Evolutionary conservation across 306 rosid genomes (phyloP), one percentile per base, ranked within the genome.

Genomic region (Castanea sativa): DNA sequence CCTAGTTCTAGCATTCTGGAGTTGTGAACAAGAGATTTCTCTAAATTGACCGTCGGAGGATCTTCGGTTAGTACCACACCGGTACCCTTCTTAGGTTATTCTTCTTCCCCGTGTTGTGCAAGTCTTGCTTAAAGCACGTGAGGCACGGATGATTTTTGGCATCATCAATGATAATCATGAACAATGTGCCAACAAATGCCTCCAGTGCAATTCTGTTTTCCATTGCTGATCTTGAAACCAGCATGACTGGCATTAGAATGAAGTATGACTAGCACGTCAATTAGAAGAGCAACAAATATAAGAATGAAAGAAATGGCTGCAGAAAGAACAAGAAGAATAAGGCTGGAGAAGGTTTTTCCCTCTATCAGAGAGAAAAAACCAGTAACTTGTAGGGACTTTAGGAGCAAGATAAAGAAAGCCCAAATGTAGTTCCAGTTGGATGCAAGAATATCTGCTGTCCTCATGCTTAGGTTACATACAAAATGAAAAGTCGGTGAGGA

Each of bases 341-440:
- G 38, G 60, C 20, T 61, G 3, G 30, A 60, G 79, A 41, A 29
- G 19, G 12, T 9, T 25, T 9, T n/a, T 49, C 53, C 53, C 15
- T 12, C 53, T 49, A 12, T 16, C 4, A 49, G 53, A 49, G 53
- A 49, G 53, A 29, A 13, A 8, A 63, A 15, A 63, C 20, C 69
- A 6, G 11, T 63, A 63, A 29, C 41, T 59, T 59, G 25, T 5
- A 75, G 4, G 16, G 65, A 23, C 58, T 75, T 75, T 21, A 59
- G 23, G 45, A 58, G 4, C 43, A 38, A 41, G 27, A 75, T 14
- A 35, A 20, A 15, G 16, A 14, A 21, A 3, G 38, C 12, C 19
- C 70, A 59, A n/a, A 75, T 8, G 41, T 15, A 75, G 20, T 16
- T 75, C 78, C 71, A 74, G 57, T 75, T 58, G 69, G 71, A 75